A percentile compares a stretch with the other conserved stretches of the same genome.
Conservation (phyloP, 148 eudicot species). For the Rhododendron simsii region DNA sequence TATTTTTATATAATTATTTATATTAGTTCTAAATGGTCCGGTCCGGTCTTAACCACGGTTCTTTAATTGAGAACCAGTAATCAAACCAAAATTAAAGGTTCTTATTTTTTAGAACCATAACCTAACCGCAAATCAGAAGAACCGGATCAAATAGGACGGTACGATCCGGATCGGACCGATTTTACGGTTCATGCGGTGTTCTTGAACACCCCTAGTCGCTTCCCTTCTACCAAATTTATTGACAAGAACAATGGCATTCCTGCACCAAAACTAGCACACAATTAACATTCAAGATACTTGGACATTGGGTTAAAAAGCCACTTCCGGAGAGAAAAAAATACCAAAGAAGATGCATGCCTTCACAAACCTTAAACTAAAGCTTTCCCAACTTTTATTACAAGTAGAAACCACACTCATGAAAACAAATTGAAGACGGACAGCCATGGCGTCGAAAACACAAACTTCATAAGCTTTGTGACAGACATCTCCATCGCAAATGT, state of each 20-base stretch:
- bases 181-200: too few species aligned
- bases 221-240: background rate
- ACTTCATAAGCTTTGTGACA: conserved; percentile 29
- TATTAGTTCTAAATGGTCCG: too few species aligned
- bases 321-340: background rate
- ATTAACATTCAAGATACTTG: background rate
- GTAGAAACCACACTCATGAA: background rate
- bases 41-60: too few species aligned
- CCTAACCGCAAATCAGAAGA: too few species aligned
- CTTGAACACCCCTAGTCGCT: too few species aligned
- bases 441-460: background rate
- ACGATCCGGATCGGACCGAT: too few species aligned
- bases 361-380: background rate
- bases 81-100: too few species aligned
- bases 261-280: background rate
- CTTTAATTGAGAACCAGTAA: too few species aligned
- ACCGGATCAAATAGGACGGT: too few species aligned
- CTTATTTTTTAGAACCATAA: too few species aligned
- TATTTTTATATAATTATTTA: too few species aligned
- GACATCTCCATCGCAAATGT: conserved; percentile 58
- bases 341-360: background rate
- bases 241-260: background rate
- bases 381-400: background rate
- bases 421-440: background rate
- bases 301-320: background rate